A percentile compares a stretch with the other conserved stretches of the same genome.
These are phyloP conservation scores for Ceratocystis papillata DNA, from an alignment of 2,329 filamentous ascomycete genomes.

Conservation along the genomic window DNA sequence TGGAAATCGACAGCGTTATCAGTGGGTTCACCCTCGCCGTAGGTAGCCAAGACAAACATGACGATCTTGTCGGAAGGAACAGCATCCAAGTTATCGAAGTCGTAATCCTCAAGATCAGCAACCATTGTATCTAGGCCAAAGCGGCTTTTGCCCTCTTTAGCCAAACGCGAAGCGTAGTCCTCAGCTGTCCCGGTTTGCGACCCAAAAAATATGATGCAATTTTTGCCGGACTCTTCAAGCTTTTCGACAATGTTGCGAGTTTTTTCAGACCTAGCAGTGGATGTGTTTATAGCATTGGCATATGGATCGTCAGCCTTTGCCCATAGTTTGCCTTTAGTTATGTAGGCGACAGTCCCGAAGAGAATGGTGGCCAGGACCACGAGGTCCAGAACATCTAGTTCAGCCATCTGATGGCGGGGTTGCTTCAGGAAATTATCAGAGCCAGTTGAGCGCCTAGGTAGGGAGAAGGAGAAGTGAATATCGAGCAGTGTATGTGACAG, in stretches of 20 bases:
- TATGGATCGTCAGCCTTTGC: constrained; percentile 81
- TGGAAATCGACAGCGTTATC: constrained; percentile 99
- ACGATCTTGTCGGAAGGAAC: constrained; percentile 83
- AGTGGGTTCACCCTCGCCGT: constrained; percentile 95
- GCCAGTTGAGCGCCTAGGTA: not conserved
- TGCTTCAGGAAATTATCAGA: not conserved
- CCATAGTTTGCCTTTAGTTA: constrained; percentile 96
- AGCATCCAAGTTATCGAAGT: constrained; percentile 84
- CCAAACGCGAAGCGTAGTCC: constrained; percentile 90
- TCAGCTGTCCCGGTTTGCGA: constrained; percentile 97
- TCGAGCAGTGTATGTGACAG: not conserved
- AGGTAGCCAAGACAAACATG: constrained; percentile 93
- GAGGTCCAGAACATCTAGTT: constrained; percentile 92
- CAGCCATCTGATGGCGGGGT: constrained; percentile 57
- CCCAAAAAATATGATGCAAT: constrained; percentile 96
- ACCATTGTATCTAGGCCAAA: constrained; percentile 98
- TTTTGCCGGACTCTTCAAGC: constrained; percentile 90
- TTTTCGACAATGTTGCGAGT: constrained; percentile 90
- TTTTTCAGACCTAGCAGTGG: constrained; percentile 64
- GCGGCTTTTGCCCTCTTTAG: constrained; percentile 93
- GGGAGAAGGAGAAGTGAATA: not conserved
- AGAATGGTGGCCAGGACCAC: constrained; percentile 79
- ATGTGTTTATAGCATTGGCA: constrained; percentile 58
- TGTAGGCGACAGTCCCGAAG: constrained; percentile 82
- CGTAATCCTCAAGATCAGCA: constrained; percentile 93